A percentile compares a stretch with the other conserved stretches of the same genome.
Conservation (phyloP, 768 basidiomycete genomes). For the Russula sp. region DNA sequence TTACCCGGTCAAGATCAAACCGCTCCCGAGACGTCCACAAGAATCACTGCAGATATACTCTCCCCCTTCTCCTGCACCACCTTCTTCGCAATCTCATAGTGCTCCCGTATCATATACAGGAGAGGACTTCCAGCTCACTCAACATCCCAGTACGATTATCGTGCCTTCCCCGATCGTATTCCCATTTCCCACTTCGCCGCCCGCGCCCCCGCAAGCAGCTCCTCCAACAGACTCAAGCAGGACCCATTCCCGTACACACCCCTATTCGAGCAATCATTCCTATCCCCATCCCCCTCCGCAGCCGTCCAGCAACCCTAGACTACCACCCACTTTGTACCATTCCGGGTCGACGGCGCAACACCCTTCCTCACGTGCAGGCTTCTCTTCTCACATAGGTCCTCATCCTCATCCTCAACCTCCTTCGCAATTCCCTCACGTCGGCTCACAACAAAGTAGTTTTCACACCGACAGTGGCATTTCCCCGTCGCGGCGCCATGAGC, state of each 20-base stretch:
- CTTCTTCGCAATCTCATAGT: too few species aligned
- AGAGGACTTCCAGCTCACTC: too few species aligned
- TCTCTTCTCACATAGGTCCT: slow-evolving; percentile 10
- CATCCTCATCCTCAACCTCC: not conserved
- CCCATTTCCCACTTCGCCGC: too few species aligned
- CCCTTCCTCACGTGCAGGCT: slow-evolving; percentile 11
- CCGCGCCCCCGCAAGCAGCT: too few species aligned
- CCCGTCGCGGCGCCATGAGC: slow-evolving; percentile 13
- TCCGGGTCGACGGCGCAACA: slow-evolving; percentile 18
- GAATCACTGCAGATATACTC: too few species aligned
- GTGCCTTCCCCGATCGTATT: too few species aligned
- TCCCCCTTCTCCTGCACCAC: too few species aligned
- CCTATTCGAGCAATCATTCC: slow-evolving; percentile 20
- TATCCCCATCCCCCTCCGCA: slow-evolving; percentile 11
- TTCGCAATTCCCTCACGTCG: too few species aligned
- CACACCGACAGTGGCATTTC: slow-evolving; percentile 2
- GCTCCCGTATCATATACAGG: too few species aligned
- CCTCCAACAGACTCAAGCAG: too few species aligned
- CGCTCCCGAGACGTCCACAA: slow-evolving; percentile 20
- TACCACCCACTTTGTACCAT: slow-evolving; percentile 17
- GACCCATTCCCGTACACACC: slow-evolving; percentile 21
- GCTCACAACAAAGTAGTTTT: slow-evolving; percentile 10
- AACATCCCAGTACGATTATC: too few species aligned
- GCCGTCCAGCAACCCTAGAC: not conserved
- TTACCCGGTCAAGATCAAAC: slow-evolving; percentile 18